Evolutionary conservation across 306 rosid genomes (phyloP).

Genomic region (Vicia sativa): DNA sequence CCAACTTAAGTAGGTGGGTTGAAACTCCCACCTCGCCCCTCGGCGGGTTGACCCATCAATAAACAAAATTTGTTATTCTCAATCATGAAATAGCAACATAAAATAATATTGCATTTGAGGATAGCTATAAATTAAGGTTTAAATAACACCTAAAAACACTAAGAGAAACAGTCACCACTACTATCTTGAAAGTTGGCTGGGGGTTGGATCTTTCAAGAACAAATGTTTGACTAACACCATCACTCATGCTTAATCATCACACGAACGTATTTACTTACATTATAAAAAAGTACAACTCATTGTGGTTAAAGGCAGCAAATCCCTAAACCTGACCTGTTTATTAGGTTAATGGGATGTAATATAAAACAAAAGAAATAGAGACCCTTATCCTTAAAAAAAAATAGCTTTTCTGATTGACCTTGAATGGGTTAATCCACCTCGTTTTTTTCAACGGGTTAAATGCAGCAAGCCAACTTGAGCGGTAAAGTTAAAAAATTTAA

Average conservation of each 20-base stretch:
- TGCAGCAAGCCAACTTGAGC: neutral
- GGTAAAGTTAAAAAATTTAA: neutral
- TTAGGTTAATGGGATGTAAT: neutral
- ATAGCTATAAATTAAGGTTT: neutral
- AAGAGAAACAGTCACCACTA: neutral
- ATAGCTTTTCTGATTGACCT: neutral
- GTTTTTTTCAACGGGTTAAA: neutral
- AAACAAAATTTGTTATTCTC: neutral
- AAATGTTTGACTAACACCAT: neutral
- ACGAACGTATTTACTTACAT: neutral
- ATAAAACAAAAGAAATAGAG: neutral
- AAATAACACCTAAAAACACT: neutral
- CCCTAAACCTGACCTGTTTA: neutral
- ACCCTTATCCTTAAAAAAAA: neutral
- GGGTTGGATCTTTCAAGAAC: neutral
- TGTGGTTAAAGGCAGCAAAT: neutral
- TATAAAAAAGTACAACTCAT: neutral
- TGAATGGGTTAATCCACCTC: neutral
- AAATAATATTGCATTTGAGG: neutral
- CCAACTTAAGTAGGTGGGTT: neutral
- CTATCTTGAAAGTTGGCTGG: neutral
- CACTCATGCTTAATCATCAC: neutral
- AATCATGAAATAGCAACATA: neutral
- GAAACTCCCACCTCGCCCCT: neutral
- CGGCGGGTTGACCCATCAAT: neutral